Evolutionary conservation across 208 protist species (phyloP), one percentile per base, ranked within the genome.

Genomic region (Sergeia podlipaevii): DNA sequence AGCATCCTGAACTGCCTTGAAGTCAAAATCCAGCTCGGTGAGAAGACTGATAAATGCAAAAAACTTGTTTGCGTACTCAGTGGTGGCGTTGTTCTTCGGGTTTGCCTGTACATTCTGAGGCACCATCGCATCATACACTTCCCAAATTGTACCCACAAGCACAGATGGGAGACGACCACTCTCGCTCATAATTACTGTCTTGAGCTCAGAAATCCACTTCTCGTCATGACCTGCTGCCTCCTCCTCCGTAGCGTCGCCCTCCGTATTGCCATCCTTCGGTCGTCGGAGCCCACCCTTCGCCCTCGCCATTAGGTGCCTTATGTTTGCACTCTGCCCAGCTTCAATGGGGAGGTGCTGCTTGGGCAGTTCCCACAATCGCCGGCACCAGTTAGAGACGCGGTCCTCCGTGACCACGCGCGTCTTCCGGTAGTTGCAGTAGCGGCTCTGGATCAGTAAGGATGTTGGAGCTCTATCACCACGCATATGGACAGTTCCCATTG

Each of bases 111-210:
- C 52, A 18, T 23, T 38, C 1, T 64, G 65, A 11, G 76, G 76
- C 57, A 91, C 65, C 37, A 91, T 72, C 2, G 71, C 64, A 37
- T 91, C 72, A 32, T 78, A 85, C 34, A 83, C 71, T 39, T 77
- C 45, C 83, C 83, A 91, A 8, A 87, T 69, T 4, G 70, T 65
- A 20, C 84, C 76, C n/a, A 83, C 76, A n/a, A 87, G 59, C 33
- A 53, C 74, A 7, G 46, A 56, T 15, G 76, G 79, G 15, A 91
- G 54, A 23, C 58, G 68, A 6, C 78, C 76, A 36, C 58, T 50
- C 28, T 80, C 79, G 20, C 65, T 60, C 49, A 60, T 36, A 33
- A 87, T 60, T 23, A 65, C 69, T 11, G 43, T 47, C 49, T 75
- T 70, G 39, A 87, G 43, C 8, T 54, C 49, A 3, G 18, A 18